phyloP scores from a whole-genome alignment of 441 rosid species.

The Adansonia madagascariensis region DNA sequence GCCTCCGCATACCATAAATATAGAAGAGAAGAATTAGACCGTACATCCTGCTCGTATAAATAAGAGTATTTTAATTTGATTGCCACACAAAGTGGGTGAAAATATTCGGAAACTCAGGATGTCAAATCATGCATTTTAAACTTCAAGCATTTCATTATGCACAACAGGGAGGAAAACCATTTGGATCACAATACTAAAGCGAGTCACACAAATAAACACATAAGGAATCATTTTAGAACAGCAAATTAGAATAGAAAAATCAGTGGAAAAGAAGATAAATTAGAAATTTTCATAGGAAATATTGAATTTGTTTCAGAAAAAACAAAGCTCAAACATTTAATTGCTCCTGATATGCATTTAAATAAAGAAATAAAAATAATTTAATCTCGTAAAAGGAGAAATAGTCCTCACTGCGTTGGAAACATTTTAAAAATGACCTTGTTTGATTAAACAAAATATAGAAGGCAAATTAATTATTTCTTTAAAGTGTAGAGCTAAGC shows the following conservation, averaged over 20 bases:
- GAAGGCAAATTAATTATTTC: constrained; percentile 5
- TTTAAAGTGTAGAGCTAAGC: neutral
- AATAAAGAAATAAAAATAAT: neutral
- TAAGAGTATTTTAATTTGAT: constrained; percentile 22
- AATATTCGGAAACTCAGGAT: constrained; percentile 1
- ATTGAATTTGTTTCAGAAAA: neutral
- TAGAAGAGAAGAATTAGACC: constrained; percentile 65
- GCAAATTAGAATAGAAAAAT: neutral
- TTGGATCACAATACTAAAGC: neutral
- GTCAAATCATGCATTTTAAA: constrained; percentile 13
- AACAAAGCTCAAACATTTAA: neutral
- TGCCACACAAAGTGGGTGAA: neutral
- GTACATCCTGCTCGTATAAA: constrained; percentile 57
- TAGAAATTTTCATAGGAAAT: neutral
- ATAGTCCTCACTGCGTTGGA: neutral
- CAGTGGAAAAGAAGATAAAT: neutral
- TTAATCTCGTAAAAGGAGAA: neutral
- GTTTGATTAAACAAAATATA: too few species aligned
- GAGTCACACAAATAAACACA: constrained; percentile 11
- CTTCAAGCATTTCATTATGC: constrained; percentile 13
- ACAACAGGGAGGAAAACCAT: neutral
- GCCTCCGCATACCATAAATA: constrained; percentile 91
- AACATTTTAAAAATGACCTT: too few species aligned
- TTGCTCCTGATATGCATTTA: constrained; percentile 12
- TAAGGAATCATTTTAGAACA: constrained; percentile 2